These are phyloP conservation scores for Areca catechu DNA, from an alignment of 176 grass and related monocot genomes.

Conservation along the genomic window DNA sequence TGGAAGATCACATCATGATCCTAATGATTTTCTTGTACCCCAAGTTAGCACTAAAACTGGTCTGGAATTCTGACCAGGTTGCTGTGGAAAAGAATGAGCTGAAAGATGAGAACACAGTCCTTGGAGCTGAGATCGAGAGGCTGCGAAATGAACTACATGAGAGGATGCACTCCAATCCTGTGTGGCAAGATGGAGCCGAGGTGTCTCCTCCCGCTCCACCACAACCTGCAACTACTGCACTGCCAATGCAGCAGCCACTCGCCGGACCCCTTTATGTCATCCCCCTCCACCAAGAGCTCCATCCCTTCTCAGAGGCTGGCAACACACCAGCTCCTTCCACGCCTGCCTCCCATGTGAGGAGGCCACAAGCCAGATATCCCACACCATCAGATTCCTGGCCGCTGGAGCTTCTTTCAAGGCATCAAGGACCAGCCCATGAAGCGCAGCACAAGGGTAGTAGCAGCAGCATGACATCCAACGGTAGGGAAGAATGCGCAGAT, in stretches of 20 bases:
- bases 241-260: constrained; percentile 9
- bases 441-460: not conserved
- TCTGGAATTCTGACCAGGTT: constrained; percentile 5
- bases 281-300: constrained; percentile 9
- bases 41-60: no score
- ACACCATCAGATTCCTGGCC: constrained; percentile 14
- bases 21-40: no score
- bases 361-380: constrained; percentile 17
- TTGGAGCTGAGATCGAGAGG: constrained; percentile 6
- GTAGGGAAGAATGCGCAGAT: no score
- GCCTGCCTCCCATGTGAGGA: constrained; percentile 4
- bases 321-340: not conserved
- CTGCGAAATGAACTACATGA: constrained; percentile 9
- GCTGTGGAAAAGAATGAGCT: constrained; percentile 16
- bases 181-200: not conserved
- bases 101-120: constrained; percentile 16
- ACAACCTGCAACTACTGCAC: not conserved
- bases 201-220: not conserved
- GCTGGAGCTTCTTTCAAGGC: constrained; percentile 15
- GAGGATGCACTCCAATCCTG: constrained; percentile 3
- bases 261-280: not conserved
- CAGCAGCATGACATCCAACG: no score
- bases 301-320: not conserved
- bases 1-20: no score
- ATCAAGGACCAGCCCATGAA: constrained; percentile 12